These are phyloP conservation scores for Populus tomentosa DNA, from an alignment of 441 rosid species.

Conservation along the genomic window DNA sequence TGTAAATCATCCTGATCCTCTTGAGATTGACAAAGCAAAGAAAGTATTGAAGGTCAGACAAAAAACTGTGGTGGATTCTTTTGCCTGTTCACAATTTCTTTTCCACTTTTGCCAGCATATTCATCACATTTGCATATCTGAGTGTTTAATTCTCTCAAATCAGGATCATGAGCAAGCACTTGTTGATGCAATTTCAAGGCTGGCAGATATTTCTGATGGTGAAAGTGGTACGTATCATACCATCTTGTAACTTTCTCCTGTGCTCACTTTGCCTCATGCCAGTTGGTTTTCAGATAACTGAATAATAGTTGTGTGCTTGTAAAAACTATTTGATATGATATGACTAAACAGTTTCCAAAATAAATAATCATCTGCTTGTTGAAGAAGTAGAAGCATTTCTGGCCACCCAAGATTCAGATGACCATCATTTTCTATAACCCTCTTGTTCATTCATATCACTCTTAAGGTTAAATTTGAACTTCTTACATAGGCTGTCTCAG, in stretches of 20 bases:
- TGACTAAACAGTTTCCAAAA: neutral
- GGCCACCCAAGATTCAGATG: neutral
- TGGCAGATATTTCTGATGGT: conserved; percentile 89
- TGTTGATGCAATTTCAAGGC: conserved; percentile 79
- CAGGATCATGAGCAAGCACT: conserved; percentile 98
- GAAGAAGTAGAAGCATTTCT: neutral
- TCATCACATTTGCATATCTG: neutral
- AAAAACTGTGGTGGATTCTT: conserved; percentile 1
- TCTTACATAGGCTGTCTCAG: neutral
- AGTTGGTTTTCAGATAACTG: neutral
- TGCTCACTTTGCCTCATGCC: neutral
- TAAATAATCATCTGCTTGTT: neutral
- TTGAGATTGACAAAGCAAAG: conserved; percentile 88
- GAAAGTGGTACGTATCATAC: conserved; percentile 73
- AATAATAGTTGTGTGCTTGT: neutral
- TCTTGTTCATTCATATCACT: neutral
- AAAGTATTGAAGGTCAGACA: conserved; percentile 68
- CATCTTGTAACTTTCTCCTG: conserved; percentile 1
- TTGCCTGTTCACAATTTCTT: neutral
- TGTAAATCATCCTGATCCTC: conserved; percentile 65
- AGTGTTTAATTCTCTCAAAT: conserved; percentile 7
- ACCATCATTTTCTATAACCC: neutral
- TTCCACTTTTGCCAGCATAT: neutral
- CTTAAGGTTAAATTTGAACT: neutral
- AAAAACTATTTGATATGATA: neutral